Conservation (phyloP, 208 protist species). For the Trypanosoma grayi region DNA sequence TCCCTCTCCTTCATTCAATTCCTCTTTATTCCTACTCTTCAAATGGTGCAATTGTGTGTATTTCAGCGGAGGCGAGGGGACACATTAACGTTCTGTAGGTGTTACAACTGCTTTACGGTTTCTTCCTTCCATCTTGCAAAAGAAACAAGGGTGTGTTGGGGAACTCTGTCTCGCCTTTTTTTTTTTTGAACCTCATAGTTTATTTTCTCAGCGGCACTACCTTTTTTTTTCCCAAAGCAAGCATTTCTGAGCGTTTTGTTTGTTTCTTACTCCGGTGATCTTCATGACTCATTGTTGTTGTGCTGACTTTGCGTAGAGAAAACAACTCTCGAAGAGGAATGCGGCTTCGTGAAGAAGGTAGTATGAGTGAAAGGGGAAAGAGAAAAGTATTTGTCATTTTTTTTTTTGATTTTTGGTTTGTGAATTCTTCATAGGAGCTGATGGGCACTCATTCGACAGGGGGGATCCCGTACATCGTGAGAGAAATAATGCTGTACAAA, state of each 20-base stretch:
- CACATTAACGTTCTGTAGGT: neutral
- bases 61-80: neutral
- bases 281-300: neutral
- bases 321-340: too few species aligned
- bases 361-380: neutral
- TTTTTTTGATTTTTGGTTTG: conserved; percentile 8
- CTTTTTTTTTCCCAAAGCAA: neutral
- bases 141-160: conserved; percentile 10
- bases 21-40: neutral
- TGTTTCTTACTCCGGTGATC: neutral
- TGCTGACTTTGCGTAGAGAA: neutral
- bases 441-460: too few species aligned
- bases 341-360: neutral
- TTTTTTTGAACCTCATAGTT: neutral
- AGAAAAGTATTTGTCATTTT: conserved; percentile 9
- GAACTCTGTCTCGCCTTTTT: neutral
- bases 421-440: neutral
- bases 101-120: conserved; percentile 3
- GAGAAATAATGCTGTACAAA: neutral
- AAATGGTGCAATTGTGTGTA: neutral
- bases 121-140: conserved; percentile 19
- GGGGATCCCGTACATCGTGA: neutral
- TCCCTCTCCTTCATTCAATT: too few species aligned
- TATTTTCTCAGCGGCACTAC: neutral
- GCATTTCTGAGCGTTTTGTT: neutral